Base-by-base conservation (phyloP, 768 basidiomycete genomes). In the Strobilomyces confusus region DNA sequence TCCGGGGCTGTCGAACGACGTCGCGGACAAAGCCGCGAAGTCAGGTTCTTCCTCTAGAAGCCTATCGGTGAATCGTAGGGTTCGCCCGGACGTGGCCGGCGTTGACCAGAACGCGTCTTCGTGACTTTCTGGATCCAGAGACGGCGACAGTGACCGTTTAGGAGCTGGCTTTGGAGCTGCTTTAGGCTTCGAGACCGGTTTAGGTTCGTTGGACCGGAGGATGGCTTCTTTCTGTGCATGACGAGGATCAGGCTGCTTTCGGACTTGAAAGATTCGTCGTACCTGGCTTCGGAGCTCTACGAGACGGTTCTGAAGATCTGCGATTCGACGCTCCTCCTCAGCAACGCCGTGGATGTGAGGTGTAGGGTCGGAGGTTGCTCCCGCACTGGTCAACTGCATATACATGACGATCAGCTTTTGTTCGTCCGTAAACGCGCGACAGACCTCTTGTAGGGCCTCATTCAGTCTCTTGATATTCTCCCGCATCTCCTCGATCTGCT, bases 21-120 rank as follows among this genome's bases (percentile, higher is more conserved):
- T 73, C 44, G 55, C 55, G 17, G 79, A 77, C 15, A 80, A 59
- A 57, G 83, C 77, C 0, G 70, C 77, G 29, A 86, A 69, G 59
- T 87, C 81, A 3, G 82, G 77, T 19, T 81, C 71, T 58, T 89
- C 87, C 57, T 87, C 79, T 63, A 82, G 71, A 14, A 82, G 73
- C 54, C 82, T 82, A 37, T 84, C 81, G 1, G 78, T 77, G 57
- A 89, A 87, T 48, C 78, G 80, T 14, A 89, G 72, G 0, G 80
- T 80, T 36, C 83, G 82, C 14, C 76, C 78, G 4, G 69, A 62
- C 3, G 77, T 77, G 33, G 68, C 72, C 8, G 84, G 82, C 1
- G 84, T 83, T 29, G 75, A 78, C 83, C 85, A 87, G 62, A 86
- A 83, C 38, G 73, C 75, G 34, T 82, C 78, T 63, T 86, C 84